Evolutionary conservation across 176 grass and related monocot genomes (phyloP), one percentile per base, ranked within the genome.

Genomic region (Typha latifolia): DNA sequence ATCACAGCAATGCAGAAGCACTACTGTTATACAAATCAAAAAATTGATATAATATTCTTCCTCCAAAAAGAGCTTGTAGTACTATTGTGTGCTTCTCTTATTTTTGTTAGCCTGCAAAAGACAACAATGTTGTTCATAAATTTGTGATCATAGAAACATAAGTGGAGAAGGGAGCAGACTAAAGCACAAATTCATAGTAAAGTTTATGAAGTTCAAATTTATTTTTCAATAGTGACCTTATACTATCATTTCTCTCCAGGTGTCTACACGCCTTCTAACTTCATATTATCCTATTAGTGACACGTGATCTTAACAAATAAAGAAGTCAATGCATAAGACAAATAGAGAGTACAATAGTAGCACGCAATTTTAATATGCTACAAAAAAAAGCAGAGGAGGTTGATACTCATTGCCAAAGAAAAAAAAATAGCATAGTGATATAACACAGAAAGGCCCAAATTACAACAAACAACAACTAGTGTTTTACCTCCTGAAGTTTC

Each of bases 401-500:
- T n/a, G 15, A 18, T 22, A 22, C 53, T 19, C 18, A 59, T 8
- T 59, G 53, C 18, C 18, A 22, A 59, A 59, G n/a, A 56, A 19
- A 59, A 71, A 71, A 18, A 34, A 21, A 61, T 47, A 73, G 12
- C n/a, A 49, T 50, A 12, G 63, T 18, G 12, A n/a, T 27, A 47
- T 12, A 64, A 64, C 15, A 64, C 18, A 20, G 5, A 73, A 8
- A 34, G 48, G 10, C 1, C 13, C 19, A 50, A 48, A 18, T 7
- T 31, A 19, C 4, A 50, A 63, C 51, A 63, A 32, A 32, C 9
- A 43, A 1, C 6, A 32, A 22, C 15, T 12, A 37, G 22, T 50
- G 18, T 55, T 32, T 77, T 84, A 97, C 94, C 89, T 92, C 84
- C 82, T 90, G 81, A 81, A 97, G 89, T 78, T 97, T 97, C 12